These are phyloP conservation scores for Phoenix dactylifera DNA, from an alignment of 176 grass and related monocot genomes.

Conservation along the genomic window DNA sequence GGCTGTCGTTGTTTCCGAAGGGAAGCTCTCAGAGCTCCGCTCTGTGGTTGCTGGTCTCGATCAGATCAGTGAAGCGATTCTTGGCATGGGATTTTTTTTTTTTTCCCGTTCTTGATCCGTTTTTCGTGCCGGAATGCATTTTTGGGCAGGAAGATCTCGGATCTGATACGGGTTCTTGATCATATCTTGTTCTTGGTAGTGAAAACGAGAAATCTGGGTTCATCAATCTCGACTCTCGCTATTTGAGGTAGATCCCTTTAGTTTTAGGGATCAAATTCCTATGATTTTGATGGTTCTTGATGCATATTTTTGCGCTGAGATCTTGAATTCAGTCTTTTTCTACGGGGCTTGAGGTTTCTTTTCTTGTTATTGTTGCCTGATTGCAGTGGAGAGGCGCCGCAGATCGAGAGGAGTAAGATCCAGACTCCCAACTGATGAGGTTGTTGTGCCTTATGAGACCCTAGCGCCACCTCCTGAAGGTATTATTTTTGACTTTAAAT, in stretches of 20 bases:
- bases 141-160: not conserved
- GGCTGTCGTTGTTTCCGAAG: slow-evolving; percentile 36
- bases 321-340: too few relatives aligned
- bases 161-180: slow-evolving; percentile 29
- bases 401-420: too few relatives aligned
- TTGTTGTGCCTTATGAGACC: too few relatives aligned
- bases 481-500: too few relatives aligned
- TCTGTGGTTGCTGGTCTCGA: slow-evolving; percentile 36
- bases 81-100: not conserved
- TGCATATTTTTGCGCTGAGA: not conserved
- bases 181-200: slow-evolving; percentile 30
- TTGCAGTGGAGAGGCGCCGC: too few relatives aligned
- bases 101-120: not conserved
- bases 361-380: too few relatives aligned
- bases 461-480: too few relatives aligned
- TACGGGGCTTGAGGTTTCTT: too few relatives aligned
- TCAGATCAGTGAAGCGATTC: slow-evolving; percentile 54
- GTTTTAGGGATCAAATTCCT: not conserved
- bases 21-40: slow-evolving; percentile 49
- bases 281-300: not conserved
- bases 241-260: slow-evolving; percentile 54
- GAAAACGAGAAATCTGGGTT: slow-evolving; percentile 92
- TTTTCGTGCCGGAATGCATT: not conserved
- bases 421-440: too few relatives aligned
- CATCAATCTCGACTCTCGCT: slow-evolving; percentile 78